These are phyloP conservation scores for Talaromyces islandicus DNA, from an alignment of 2,329 filamentous ascomycete genomes.

Conservation along the genomic window DNA sequence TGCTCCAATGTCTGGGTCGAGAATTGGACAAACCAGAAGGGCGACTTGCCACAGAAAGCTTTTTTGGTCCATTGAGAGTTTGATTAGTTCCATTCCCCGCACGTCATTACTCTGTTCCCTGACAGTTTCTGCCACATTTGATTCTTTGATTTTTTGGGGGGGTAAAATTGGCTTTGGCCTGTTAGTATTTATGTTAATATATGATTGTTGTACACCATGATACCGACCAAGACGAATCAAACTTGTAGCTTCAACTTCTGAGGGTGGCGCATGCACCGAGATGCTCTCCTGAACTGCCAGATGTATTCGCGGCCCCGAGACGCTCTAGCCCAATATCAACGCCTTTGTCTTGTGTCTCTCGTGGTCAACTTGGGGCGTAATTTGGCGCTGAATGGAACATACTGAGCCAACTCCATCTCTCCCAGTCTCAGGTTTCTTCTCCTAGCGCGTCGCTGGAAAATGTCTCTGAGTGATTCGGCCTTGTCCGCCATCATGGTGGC, in stretches of 20 bases:
- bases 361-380: neutral
- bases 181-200: neutral
- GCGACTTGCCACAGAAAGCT: neutral
- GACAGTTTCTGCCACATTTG: neutral
- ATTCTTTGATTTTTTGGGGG: neutral
- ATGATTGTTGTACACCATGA: neutral
- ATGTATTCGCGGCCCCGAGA: neutral
- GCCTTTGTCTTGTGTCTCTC: neutral
- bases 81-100: neutral
- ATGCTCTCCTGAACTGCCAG: neutral
- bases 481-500: constrained; percentile 54
- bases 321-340: neutral
- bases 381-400: neutral
- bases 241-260: neutral
- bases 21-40: neutral
- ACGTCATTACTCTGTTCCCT: neutral
- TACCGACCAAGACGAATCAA: neutral
- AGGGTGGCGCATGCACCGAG: neutral
- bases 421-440: neutral
- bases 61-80: neutral
- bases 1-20: neutral
- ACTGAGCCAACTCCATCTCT: neutral
- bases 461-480: constrained; percentile 28
- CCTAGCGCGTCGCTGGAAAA: constrained; percentile 12
- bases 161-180: neutral